phyloP scores from a whole-genome alignment of 2,329 filamentous ascomycete species.

The Arthrobotrys sinensis region DNA sequence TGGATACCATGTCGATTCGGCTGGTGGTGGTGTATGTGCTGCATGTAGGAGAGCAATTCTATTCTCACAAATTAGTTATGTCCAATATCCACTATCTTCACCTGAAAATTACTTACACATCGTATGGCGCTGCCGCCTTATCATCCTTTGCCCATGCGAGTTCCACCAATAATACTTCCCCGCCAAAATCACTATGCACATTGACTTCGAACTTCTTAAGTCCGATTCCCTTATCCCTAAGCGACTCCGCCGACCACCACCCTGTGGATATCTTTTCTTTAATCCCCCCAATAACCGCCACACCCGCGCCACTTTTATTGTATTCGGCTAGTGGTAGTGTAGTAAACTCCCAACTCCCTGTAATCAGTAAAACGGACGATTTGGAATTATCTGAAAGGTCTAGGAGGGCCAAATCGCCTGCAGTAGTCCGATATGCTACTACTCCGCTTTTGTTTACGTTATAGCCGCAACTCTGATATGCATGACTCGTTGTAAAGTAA shows the following conservation, averaged over 20 bases:
- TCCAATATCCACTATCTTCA: neutral
- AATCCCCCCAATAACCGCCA: neutral
- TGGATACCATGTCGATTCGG: conserved; percentile 21
- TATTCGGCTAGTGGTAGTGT: conserved; percentile 27
- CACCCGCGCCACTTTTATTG: conserved; percentile 9
- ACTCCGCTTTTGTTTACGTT: conserved; percentile 11
- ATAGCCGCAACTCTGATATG: neutral
- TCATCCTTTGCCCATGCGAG: conserved; percentile 16
- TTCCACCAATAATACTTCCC: conserved; percentile 36
- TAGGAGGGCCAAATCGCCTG: conserved; percentile 36
- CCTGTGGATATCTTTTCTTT: neutral
- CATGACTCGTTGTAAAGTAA: conserved; percentile 48
- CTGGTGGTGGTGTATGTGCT: conserved; percentile 6
- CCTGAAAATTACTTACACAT: conserved; percentile 3
- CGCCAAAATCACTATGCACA: conserved; percentile 47
- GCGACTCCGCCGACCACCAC: conserved; percentile 22
- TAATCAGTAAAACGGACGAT: conserved; percentile 39
- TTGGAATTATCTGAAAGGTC: conserved; percentile 33
- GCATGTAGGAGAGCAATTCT: neutral
- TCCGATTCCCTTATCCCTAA: conserved; percentile 1
- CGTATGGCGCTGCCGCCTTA: neutral
- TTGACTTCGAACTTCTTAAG: conserved; percentile 37
- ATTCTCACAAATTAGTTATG: neutral
- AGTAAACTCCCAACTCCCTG: conserved; percentile 31
- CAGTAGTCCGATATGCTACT: conserved; percentile 25